Base-by-base conservation (phyloP, 2,329 filamentous ascomycete genomes). In the Elsinoe fawcettii region DNA sequence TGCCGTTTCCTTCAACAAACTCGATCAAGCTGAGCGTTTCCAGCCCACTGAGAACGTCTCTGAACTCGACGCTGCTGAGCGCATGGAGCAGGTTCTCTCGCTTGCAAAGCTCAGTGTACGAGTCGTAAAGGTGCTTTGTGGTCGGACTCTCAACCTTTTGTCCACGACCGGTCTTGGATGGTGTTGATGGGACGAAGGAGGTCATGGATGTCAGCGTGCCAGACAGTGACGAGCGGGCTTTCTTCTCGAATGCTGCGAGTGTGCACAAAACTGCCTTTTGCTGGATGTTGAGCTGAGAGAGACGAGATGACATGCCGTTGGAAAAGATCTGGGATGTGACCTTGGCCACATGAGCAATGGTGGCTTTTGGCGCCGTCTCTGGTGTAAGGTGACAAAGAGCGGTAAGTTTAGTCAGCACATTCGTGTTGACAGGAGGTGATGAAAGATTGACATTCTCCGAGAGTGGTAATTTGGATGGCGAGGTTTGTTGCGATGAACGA, bases 241-340 rank as follows among this genome's bases (percentile, higher is more conserved):
- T 84, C 65, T 87, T 88, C 70, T 96, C 91, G n/a, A 93, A 82
- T 2, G 90, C 89, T 37, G 92, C 80, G 12, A 99, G 78, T 0
- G 92, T 84, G 73, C 93, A 99, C 8, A 99, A 79, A 0, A 92
- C 90, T 3, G 92, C 93, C 71, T 96, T 97, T 71, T 99, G 93
- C 69, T 99, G 95, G 2, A 99, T 79, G 69, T 97, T 99, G 58
- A 99, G 81, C 3, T 85, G 84, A 70, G 88, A 86, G 12, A 99
- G 82, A 58, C 93, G 83, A 65, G 96, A 90, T 11, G 80, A 82
- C 1, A 90, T 87, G 34, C 91, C 91, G 64, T 96, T 92, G 69
- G 88, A 89, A 71, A 99, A 96, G 1, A 90, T 88, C 3, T 89
- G 84, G 0, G 91, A 84, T 0, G 93, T 96, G 60, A 97, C 86